Conservation (phyloP, 2,329 filamentous ascomycete genomes). For the Trichoderma semiorbis region DNA sequence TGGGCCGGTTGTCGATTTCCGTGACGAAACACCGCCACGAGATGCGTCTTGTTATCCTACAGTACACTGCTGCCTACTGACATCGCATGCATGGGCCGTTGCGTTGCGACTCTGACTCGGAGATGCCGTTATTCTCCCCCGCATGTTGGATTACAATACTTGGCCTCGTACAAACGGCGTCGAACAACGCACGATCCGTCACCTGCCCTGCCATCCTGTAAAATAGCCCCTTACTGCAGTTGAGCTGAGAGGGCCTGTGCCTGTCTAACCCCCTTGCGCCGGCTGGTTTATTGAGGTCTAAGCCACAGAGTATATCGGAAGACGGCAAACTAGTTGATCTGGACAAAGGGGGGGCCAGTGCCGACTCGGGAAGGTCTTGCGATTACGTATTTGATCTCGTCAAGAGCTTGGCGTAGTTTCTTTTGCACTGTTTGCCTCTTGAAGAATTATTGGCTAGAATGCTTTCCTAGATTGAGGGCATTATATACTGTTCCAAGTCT, state of each 20-base stretch:
- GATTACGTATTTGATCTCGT: background rate
- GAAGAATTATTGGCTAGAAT: background rate
- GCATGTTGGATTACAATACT: background rate
- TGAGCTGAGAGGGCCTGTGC: background rate
- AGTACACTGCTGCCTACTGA: background rate
- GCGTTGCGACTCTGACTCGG: background rate
- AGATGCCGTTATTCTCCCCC: background rate
- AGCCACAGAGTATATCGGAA: constrained; percentile 13
- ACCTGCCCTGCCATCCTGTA: background rate
- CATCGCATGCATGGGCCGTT: background rate
- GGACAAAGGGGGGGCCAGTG: background rate
- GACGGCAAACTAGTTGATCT: constrained; percentile 7
- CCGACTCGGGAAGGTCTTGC: background rate
- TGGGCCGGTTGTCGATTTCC: background rate
- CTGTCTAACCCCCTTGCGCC: background rate
- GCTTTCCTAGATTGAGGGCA: background rate
- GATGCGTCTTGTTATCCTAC: background rate
- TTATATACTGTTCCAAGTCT: background rate
- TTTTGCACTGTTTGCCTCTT: background rate
- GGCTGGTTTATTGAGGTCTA: constrained; percentile 1
- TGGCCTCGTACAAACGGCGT: background rate
- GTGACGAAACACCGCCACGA: background rate
- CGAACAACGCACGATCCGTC: background rate
- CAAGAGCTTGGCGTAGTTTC: background rate
- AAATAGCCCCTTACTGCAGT: background rate